These are phyloP conservation scores for Hypoxylon sp. DNA, from an alignment of 2,329 filamentous ascomycete genomes.

Conservation along the genomic window DNA sequence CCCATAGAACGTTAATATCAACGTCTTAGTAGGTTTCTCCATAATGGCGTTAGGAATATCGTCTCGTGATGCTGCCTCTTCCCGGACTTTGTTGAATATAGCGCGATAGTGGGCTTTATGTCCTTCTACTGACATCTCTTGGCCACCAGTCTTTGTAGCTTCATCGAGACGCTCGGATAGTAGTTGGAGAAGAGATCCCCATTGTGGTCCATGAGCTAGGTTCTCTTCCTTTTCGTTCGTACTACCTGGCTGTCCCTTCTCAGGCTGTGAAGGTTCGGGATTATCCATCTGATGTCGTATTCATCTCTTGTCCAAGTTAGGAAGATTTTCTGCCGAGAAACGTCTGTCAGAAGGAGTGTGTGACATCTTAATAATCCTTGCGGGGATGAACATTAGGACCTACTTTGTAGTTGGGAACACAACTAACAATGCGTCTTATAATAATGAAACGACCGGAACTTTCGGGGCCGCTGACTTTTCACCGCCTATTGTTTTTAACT, in stretches of 20 bases:
- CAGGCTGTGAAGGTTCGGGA: not conserved
- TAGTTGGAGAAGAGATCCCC: slow-evolving; percentile 12
- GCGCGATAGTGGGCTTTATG: slow-evolving; percentile 17
- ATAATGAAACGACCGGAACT: not conserved
- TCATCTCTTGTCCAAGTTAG: too few species aligned
- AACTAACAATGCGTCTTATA: not conserved
- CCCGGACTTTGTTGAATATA: slow-evolving; percentile 3
- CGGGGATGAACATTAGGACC: not conserved
- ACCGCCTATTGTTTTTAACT: not conserved
- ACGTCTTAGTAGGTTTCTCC: slow-evolving; percentile 7
- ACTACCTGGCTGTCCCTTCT: not conserved
- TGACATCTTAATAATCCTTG: not conserved
- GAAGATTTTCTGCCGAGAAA: not conserved
- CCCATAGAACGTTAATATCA: slow-evolving; percentile 15
- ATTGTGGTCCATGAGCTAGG: slow-evolving; percentile 2
- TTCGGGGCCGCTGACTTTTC: not conserved
- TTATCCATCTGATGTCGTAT: not conserved
- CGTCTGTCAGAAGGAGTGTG: not conserved
- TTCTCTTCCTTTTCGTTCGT: not conserved
- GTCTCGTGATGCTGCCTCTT: slow-evolving; percentile 11
- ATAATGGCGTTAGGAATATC: slow-evolving; percentile 29
- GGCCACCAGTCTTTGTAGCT: not conserved
- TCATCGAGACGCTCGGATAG: not conserved
- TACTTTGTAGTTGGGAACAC: too few species aligned
- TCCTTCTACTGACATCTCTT: slow-evolving; percentile 8